Conservation (phyloP, 495 filamentous ascomycete species). For the Daldinia loculata region DNA sequence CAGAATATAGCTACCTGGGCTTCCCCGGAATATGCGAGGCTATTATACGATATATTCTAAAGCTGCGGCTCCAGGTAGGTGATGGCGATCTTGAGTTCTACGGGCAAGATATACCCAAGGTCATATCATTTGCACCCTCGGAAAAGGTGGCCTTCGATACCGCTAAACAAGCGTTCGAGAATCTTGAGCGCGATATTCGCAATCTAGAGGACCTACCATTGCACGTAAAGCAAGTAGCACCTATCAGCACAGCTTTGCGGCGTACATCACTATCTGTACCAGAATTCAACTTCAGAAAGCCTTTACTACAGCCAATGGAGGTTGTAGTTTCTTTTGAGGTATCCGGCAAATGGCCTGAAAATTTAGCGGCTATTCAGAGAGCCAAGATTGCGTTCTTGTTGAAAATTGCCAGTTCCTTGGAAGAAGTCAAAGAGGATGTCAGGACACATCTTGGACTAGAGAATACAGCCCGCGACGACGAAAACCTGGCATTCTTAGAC, state of each 20-base stretch:
- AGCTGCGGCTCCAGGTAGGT: constrained; percentile 64
- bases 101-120: constrained; percentile 67
- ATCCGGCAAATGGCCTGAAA: constrained; percentile 92
- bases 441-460: constrained; percentile 79
- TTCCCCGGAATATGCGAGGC: constrained; percentile 72
- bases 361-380: constrained; percentile 86
- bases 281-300: constrained; percentile 50
- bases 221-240: constrained; percentile 76
- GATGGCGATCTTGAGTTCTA: constrained; percentile 63
- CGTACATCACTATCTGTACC: constrained; percentile 71
- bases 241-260: constrained; percentile 74
- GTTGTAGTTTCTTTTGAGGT: constrained; percentile 90
- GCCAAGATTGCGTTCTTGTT: constrained; percentile 92
- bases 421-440: constrained; percentile 60
- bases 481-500: constrained; percentile 87
- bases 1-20: constrained; percentile 61
- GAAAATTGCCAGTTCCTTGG: constrained; percentile 77
- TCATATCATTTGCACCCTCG: constrained; percentile 58
- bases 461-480: constrained; percentile 68
- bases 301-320: constrained; percentile 57
- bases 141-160: constrained; percentile 62
- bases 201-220: constrained; percentile 81
- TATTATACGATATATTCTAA: constrained; percentile 77
- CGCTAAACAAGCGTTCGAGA: constrained; percentile 66
- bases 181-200: constrained; percentile 76